These are phyloP conservation scores for Boletus bicolor DNA, from an alignment of 768 basidiomycete species.

Conservation along the genomic window DNA sequence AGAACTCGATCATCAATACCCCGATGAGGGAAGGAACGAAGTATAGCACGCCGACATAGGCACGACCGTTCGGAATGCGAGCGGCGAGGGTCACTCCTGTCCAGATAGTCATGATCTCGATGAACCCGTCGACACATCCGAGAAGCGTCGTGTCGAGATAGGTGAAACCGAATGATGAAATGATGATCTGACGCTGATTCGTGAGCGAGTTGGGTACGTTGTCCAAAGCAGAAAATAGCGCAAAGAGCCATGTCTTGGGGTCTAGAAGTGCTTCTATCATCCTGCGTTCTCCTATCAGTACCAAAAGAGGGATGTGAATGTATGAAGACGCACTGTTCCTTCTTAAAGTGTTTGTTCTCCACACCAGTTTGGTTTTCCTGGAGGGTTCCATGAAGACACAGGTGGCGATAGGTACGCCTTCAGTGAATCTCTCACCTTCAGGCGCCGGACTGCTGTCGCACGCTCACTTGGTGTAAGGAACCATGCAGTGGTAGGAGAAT, in stretches of 20 bases:
- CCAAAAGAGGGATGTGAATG: neutral
- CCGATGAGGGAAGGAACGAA: slow-evolving; percentile 66
- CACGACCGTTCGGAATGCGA: slow-evolving; percentile 54
- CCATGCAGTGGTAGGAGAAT: slow-evolving; percentile 73
- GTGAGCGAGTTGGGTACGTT: slow-evolving; percentile 67
- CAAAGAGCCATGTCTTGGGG: slow-evolving; percentile 76
- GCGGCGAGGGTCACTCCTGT: slow-evolving; percentile 59
- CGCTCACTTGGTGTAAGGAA: slow-evolving; percentile 69
- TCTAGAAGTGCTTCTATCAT: slow-evolving; percentile 67
- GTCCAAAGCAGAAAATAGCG: slow-evolving; percentile 57
- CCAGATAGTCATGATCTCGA: slow-evolving; percentile 70
- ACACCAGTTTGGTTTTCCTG: slow-evolving; percentile 77
- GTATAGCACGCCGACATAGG: slow-evolving; percentile 60
- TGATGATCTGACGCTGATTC: slow-evolving; percentile 64
- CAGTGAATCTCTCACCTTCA: slow-evolving; percentile 45
- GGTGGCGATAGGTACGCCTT: neutral
- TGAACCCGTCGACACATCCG: slow-evolving; percentile 59
- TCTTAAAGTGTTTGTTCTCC: slow-evolving; percentile 80
- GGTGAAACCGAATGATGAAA: slow-evolving; percentile 63
- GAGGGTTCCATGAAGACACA: neutral
- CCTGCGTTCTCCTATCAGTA: slow-evolving; percentile 31
- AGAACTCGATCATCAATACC: slow-evolving; percentile 54
- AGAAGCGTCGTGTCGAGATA: slow-evolving; percentile 66
- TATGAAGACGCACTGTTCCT: slow-evolving; percentile 57
- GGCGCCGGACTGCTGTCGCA: slow-evolving; percentile 55